Percentiles rank a stretch among this genome's conserved stretches.
Evolutionary conservation across 1,284 basidiomycete species (phyloP).

Genomic region (Phellinidium pouzarii): DNA sequence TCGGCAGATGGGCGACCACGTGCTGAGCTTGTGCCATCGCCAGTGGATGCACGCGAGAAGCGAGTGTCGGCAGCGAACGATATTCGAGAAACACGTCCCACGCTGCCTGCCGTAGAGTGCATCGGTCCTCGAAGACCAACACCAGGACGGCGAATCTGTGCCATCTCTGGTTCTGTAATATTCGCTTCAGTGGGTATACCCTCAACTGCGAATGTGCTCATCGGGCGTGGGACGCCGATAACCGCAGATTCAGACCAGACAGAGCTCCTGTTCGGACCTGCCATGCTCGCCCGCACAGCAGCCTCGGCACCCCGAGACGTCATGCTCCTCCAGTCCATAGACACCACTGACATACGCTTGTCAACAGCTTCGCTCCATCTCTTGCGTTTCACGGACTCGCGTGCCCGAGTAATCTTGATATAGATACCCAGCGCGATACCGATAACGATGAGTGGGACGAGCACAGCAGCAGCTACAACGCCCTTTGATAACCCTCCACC

Average conservation of each 20-base stretch:
- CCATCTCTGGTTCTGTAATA: slow-evolving; percentile 34
- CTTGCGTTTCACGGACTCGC: slow-evolving; percentile 53
- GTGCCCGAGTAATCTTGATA: slow-evolving; percentile 51
- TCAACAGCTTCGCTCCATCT: slow-evolving; percentile 68
- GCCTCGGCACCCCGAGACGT: slow-evolving; percentile 65
- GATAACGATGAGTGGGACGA: slow-evolving; percentile 60
- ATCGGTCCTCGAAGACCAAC: slow-evolving; percentile 33
- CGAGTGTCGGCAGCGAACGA: slow-evolving; percentile 69
- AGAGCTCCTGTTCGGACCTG: slow-evolving; percentile 39
- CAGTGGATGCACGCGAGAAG: slow-evolving; percentile 27
- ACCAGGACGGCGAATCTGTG: slow-evolving; percentile 42
- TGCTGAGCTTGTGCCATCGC: slow-evolving; percentile 17
- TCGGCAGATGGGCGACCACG: slow-evolving; percentile 44
- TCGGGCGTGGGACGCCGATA: slow-evolving; percentile 38
- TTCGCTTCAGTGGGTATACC: slow-evolving; percentile 32
- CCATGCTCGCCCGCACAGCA: slow-evolving; percentile 64
- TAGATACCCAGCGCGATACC: slow-evolving; percentile 43
- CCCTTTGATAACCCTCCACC: slow-evolving; percentile 47
- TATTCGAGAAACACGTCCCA: slow-evolving; percentile 49
- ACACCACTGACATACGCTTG: slow-evolving; percentile 78
- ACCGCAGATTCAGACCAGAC: slow-evolving; percentile 43
- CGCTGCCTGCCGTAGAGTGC: slow-evolving; percentile 36
- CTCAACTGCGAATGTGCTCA: slow-evolving; percentile 40
- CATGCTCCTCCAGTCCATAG: slow-evolving; percentile 70
- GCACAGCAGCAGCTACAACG: slow-evolving; percentile 69